phyloP scores from a whole-genome alignment of 192 early-diverging fungal genomes.

The Dispira simplex region DNA sequence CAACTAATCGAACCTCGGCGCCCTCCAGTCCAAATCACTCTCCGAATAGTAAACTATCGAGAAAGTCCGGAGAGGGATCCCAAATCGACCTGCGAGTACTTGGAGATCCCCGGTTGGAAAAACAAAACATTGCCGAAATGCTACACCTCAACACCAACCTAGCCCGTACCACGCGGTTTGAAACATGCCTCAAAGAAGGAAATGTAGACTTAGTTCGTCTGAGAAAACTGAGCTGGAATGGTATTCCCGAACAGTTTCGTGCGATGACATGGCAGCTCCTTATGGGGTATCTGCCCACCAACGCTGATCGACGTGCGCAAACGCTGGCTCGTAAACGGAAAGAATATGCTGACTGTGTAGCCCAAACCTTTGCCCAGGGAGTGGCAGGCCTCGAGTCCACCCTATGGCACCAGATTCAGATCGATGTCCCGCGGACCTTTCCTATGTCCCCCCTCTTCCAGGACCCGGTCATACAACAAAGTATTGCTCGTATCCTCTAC shows the following conservation, averaged over 20 bases:
- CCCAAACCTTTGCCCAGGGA: constrained; percentile 68
- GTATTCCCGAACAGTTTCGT: constrained; percentile 74
- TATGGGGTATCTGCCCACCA: constrained; percentile 84
- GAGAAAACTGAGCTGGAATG: constrained; percentile 81
- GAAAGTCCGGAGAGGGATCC: not conserved
- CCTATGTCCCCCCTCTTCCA: constrained; percentile 79
- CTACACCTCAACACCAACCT: constrained; percentile 7
- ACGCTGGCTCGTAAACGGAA: constrained; percentile 80
- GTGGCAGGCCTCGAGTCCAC: constrained; percentile 63
- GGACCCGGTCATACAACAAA: constrained; percentile 62
- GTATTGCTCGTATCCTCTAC: constrained; percentile 84
- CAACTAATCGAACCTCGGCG: not conserved
- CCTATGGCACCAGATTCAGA: constrained; percentile 93
- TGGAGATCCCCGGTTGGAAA: constrained; percentile 3
- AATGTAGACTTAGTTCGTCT: constrained; percentile 63
- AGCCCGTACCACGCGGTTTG: constrained; percentile 6
- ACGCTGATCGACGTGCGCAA: constrained; percentile 62
- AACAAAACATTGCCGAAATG: constrained; percentile 6
- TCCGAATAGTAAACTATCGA: not conserved
- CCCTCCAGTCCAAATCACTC: not conserved
- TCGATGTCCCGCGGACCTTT: constrained; percentile 87
- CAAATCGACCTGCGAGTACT: not conserved
- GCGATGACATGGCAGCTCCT: constrained; percentile 87
- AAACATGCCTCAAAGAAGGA: constrained; percentile 10
- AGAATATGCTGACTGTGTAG: constrained; percentile 81